Percentiles rank a stretch among this genome's conserved stretches.
phyloP scores from a whole-genome alignment of 495 filamentous ascomycete species.

The Penicillium bovifimosum region DNA sequence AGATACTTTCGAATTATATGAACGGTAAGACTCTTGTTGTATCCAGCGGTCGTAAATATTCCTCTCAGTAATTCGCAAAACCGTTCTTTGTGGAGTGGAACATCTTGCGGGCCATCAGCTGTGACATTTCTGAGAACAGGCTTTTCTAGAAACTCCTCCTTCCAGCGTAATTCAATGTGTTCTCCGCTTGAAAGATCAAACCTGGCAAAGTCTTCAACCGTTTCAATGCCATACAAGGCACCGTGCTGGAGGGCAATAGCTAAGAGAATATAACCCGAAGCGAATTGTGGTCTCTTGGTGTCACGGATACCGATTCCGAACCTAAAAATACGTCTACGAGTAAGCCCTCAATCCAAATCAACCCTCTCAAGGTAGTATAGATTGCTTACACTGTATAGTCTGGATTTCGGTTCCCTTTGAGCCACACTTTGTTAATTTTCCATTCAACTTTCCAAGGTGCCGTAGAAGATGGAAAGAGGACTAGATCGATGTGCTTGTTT shows the following conservation, averaged over 20 bases:
- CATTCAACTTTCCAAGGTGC: constrained; percentile 10
- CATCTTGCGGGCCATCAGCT: constrained; percentile 16
- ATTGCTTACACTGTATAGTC: constrained; percentile 4
- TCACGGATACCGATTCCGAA: constrained; percentile 21
- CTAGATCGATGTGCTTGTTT: constrained; percentile 10
- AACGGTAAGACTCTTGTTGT: constrained; percentile 6
- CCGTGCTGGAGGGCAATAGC: constrained; percentile 10
- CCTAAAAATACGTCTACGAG: constrained; percentile 2
- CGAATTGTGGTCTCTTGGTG: constrained; percentile 17
- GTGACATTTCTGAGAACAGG: constrained; percentile 21
- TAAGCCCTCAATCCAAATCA: neutral
- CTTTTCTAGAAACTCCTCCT: constrained; percentile 15
- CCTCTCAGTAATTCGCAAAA: constrained; percentile 12
- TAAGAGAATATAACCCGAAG: constrained; percentile 12
- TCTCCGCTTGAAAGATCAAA: constrained; percentile 10
- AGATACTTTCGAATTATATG: constrained; percentile 14
- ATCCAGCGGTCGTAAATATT: constrained; percentile 11
- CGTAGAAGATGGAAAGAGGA: constrained; percentile 9
- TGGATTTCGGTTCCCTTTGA: constrained; percentile 4
- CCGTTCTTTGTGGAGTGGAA: constrained; percentile 7
- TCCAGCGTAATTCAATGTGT: neutral
- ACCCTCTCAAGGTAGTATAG: neutral
- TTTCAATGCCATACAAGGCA: constrained; percentile 16
- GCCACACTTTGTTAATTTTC: constrained; percentile 1
- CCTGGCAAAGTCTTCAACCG: constrained; percentile 11